Evolutionary conservation across 2,329 filamentous ascomycete species (phyloP), one percentile per base, ranked within the genome.

Genomic region (Orbilia blumenaviensis): DNA sequence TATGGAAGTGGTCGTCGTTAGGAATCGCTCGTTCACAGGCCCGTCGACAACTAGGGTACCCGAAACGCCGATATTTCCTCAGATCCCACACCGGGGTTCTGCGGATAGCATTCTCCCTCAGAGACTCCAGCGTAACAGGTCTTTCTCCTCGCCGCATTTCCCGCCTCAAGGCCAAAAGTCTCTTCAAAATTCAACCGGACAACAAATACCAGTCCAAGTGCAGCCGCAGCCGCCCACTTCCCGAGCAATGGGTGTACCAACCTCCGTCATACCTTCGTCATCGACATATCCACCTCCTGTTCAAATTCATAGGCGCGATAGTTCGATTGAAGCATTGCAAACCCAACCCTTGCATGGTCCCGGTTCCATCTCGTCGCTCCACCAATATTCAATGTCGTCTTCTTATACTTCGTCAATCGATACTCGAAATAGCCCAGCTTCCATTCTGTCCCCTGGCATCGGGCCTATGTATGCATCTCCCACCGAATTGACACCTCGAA

Each of bases 61-160:
- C 16, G 71, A 75, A 29, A 60, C 71, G 10, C 54, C 71, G 9
- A 32, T 25, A 18, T 75, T 75, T 44, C 54, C 63, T 21, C 71
- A 75, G 48, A 68, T 75, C 23, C 71, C 71, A 23, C 71, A 75
- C 46, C 62, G 71, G 27, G 64, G 64, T 63, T 75, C 71, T 23
- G 63, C 71, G 23, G 71, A 75, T 42, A 67, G 71, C 32, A 66
- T 75, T 32, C 71, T 75, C 7, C 63, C 71, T 3, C 71, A 75
- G 46, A 75, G 54, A 16, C 46, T 63, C 9, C 71, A 75, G 23
- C 71, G 71, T 12, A 66, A 58, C 50, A 62, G 63, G 34, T 75
- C 71, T 5, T 75, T 75, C n/a, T 75, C 71, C 16, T 75, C 71
- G 27, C 71, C 71, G n/a, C 58, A 56, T 41, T 75, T 75, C 56